phyloP scores from a whole-genome alignment of 306 rosid species.

The Begonia loranthoides region DNA sequence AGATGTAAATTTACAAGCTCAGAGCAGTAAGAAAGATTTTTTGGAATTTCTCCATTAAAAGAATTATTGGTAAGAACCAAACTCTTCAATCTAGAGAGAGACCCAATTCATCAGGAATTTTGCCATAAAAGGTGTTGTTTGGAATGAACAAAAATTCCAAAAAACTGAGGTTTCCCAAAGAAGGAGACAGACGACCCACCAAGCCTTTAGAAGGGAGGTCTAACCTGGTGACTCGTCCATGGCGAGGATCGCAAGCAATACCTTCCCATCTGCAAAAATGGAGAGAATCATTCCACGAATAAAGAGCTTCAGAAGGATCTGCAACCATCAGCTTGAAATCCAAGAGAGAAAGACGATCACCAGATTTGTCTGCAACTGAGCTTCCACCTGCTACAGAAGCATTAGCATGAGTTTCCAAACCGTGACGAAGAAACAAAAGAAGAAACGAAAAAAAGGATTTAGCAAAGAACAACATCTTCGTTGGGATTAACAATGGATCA shows the following conservation, averaged over 20 bases:
- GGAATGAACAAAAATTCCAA: not conserved
- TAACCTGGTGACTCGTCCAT: constrained; percentile 4
- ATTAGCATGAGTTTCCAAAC: no score
- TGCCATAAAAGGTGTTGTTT: constrained; percentile 11
- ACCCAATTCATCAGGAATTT: constrained; percentile 36
- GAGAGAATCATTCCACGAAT: constrained; percentile 8
- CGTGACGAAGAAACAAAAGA: no score
- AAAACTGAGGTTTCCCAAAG: constrained; percentile 1
- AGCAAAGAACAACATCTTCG: no score
- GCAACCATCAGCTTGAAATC: constrained; percentile 6
- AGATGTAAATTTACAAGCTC: constrained; percentile 39
- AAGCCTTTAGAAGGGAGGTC: not conserved
- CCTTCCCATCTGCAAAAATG: constrained; percentile 11
- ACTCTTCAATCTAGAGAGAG: constrained; percentile 25
- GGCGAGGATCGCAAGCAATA: constrained; percentile 3
- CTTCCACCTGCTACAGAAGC: no score
- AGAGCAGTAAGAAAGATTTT: constrained; percentile 23
- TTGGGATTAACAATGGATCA: no score
- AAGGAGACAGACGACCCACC: constrained; percentile 8
- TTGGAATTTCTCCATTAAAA: constrained; percentile 28
- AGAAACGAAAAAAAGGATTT: no score
- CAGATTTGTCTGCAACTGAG: not conserved
- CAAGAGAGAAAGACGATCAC: constrained; percentile 4
- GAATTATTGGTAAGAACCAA: constrained; percentile 44
- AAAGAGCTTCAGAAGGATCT: not conserved